Percentiles rank a stretch among this genome's conserved stretches.
Evolutionary conservation across 2,329 filamentous ascomycete genomes (phyloP).

Genomic region (Zasmidium angulare): DNA sequence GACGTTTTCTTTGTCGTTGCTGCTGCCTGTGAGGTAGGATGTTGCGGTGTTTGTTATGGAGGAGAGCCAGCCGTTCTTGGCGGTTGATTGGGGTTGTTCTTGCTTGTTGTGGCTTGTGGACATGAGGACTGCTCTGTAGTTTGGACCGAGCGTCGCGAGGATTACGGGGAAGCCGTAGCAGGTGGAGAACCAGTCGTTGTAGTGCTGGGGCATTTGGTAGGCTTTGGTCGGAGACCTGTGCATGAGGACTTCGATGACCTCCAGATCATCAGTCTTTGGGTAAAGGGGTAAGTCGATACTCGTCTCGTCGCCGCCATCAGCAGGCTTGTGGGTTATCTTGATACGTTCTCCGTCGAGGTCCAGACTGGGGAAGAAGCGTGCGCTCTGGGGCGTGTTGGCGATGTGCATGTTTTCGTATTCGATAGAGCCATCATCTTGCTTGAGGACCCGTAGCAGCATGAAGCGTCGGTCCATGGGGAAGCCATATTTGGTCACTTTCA

Average conservation of each 20-base stretch:
- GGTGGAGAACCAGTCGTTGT: constrained; percentile 45
- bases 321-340: constrained; percentile 42
- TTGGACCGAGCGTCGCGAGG: constrained; percentile 45
- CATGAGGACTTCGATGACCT: constrained; percentile 43
- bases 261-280: constrained; percentile 38
- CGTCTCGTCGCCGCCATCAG: constrained; percentile 21
- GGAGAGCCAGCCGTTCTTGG: constrained; percentile 34
- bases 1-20: constrained; percentile 4
- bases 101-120: constrained; percentile 24
- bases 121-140: constrained; percentile 44
- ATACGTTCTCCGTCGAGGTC: constrained; percentile 33
- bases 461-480: constrained; percentile 46
- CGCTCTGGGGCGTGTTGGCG: constrained; percentile 40
- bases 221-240: constrained; percentile 44
- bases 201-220: constrained; percentile 43
- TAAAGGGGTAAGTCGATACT: constrained; percentile 41
- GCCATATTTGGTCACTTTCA: constrained; percentile 45
- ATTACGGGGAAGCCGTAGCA: constrained; percentile 46
- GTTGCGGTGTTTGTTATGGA: constrained; percentile 25
- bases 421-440: constrained; percentile 27
- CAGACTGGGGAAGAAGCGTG: constrained; percentile 43
- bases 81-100: background rate
- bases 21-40: constrained; percentile 19
- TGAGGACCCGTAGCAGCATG: constrained; percentile 43
- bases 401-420: constrained; percentile 45